Percentiles rank a stretch among this genome's conserved stretches.
Conservation (phyloP, 106 monocot species). For the Dendrobium catenatum region DNA sequence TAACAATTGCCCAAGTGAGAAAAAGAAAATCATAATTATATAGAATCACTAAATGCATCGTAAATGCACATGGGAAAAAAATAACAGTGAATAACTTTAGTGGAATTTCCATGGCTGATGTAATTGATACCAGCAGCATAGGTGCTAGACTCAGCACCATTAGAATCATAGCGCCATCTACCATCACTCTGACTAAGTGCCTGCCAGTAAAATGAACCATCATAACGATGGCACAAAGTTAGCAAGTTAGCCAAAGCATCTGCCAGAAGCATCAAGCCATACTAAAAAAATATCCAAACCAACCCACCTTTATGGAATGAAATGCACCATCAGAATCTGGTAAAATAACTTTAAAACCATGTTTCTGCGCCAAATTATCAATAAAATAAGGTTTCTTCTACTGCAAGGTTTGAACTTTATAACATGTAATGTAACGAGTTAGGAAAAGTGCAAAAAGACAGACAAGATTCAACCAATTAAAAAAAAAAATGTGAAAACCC, state of each 20-base stretch:
- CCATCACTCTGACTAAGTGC: constrained; percentile 94
- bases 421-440: neutral
- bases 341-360: constrained; percentile 41
- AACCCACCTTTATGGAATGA: constrained; percentile 73
- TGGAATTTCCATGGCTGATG: neutral
- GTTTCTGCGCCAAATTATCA: constrained; percentile 43
- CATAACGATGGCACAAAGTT: neutral
- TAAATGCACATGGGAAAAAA: neutral
- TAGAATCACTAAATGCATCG: neutral
- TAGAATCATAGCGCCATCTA: constrained; percentile 83
- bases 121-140: constrained; percentile 79
- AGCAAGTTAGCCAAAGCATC: neutral
- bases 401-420: neutral
- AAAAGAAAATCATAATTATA: neutral
- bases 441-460: neutral
- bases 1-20: neutral
- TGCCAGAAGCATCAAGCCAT: neutral
- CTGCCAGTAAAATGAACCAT: constrained; percentile 20
- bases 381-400: neutral
- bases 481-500: neutral
- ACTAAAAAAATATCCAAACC: neutral
- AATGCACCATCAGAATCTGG: constrained; percentile 58
- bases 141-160: constrained; percentile 66
- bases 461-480: neutral
- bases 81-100: neutral